A percentile compares a stretch with the other conserved stretches of the same genome.
These are phyloP conservation scores for Porcisia hertigi DNA, from an alignment of 208 protist genomes.

Conservation along the genomic window DNA sequence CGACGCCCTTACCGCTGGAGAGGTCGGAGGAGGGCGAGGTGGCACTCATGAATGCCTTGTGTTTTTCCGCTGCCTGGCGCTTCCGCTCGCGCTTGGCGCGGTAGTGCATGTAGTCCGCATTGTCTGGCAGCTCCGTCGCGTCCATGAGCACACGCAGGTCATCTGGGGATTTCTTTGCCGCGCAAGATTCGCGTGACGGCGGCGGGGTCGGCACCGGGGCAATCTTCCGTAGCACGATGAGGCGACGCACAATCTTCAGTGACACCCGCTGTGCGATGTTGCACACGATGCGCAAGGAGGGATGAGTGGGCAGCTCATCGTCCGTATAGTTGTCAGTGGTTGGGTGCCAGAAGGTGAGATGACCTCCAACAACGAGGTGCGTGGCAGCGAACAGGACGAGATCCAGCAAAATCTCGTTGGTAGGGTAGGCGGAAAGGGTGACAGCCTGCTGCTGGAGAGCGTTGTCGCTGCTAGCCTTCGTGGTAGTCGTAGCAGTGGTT, in stretches of 20 bases:
- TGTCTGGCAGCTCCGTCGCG: slow-evolving; percentile 61
- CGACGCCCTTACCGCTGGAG: background rate
- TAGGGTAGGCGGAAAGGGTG: slow-evolving; percentile 34
- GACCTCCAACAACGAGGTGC: slow-evolving; percentile 83
- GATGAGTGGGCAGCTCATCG: slow-evolving; percentile 92
- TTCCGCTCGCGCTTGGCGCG: slow-evolving; percentile 51
- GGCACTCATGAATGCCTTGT: slow-evolving; percentile 2
- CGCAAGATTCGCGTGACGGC: slow-evolving; percentile 53
- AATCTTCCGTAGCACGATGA: slow-evolving; percentile 71
- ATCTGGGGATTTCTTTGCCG: slow-evolving; percentile 36
- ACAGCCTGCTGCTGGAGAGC: background rate
- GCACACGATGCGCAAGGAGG: slow-evolving; percentile 76
- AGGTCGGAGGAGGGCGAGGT: background rate
- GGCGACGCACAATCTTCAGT: slow-evolving; percentile 74
- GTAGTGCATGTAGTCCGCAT: slow-evolving; percentile 76
- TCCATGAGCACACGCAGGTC: slow-evolving; percentile 71
- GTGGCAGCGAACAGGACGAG: slow-evolving; percentile 92
- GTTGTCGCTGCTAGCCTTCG: background rate
- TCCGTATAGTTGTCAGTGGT: slow-evolving; percentile 88
- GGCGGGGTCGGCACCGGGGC: slow-evolving; percentile 33
- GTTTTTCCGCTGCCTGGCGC: slow-evolving; percentile 44
- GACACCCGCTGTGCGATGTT: slow-evolving; percentile 86
- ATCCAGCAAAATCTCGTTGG: slow-evolving; percentile 84
- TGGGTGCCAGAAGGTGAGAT: slow-evolving; percentile 94
- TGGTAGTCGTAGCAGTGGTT: background rate